A percentile compares a stretch with the other conserved stretches of the same genome.
phyloP scores from a whole-genome alignment of 495 filamentous ascomycete species.

The Emericellopsis terricola region DNA sequence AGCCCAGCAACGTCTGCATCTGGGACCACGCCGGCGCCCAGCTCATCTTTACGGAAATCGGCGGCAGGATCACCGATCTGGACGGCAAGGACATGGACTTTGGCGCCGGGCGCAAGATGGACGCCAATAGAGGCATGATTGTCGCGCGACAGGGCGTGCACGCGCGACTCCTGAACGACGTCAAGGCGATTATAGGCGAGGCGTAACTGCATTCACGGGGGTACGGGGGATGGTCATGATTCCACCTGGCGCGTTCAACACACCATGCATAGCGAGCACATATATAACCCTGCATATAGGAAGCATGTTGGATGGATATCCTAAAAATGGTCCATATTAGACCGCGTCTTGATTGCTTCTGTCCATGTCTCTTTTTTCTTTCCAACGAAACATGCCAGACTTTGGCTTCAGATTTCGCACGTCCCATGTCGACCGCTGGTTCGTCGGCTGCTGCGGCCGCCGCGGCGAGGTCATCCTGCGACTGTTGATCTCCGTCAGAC shows the following conservation, averaged over 20 bases:
- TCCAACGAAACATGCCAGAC: too few species aligned
- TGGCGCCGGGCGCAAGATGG: conserved; percentile 14
- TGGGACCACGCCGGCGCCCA: conserved; percentile 46
- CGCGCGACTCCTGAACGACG: conserved; percentile 7
- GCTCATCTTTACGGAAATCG: conserved; percentile 38
- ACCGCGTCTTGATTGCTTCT: too few species aligned
- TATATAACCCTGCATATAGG: too few species aligned
- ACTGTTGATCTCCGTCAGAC: neutral
- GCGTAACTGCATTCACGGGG: too few species aligned
- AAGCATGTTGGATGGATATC: too few species aligned
- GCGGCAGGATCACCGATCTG: conserved; percentile 36
- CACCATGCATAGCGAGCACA: neutral
- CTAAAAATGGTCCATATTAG: too few species aligned
- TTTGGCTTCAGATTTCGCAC: too few species aligned
- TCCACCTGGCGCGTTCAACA: neutral
- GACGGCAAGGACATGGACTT: conserved; percentile 23
- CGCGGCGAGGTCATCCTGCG: neutral
- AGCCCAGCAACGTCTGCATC: conserved; percentile 20
- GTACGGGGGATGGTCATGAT: too few species aligned
- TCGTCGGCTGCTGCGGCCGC: neutral
- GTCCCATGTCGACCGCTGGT: neutral
- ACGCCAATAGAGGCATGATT: conserved; percentile 11
- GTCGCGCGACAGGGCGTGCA: conserved; percentile 11
- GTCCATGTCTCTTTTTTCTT: too few species aligned
- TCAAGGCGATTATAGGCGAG: conserved; percentile 13